These are phyloP conservation scores for Fomitopsis serialis DNA, from an alignment of 768 basidiomycete genomes.

Conservation along the genomic window DNA sequence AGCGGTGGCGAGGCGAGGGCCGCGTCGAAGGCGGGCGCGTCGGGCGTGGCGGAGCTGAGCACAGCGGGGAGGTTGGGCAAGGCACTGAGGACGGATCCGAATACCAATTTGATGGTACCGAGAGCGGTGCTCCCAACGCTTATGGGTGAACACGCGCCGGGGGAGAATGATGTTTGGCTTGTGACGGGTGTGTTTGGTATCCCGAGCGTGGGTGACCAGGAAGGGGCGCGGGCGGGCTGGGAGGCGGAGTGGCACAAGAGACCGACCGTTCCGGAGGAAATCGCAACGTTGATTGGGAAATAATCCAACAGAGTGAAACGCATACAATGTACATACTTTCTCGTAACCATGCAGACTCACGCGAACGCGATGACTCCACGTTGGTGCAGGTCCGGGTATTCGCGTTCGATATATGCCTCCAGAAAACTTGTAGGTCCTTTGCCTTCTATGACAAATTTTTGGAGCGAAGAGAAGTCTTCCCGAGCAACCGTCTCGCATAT, in stretches of 20 bases:
- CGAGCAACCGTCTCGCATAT: neutral
- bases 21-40: slow-evolving; percentile 54
- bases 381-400: neutral
- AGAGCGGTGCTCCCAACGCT: slow-evolving; percentile 67
- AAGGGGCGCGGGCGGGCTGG: slow-evolving; percentile 40
- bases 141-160: slow-evolving; percentile 38
- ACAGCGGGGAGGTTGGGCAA: slow-evolving; percentile 27
- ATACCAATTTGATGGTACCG: slow-evolving; percentile 64
- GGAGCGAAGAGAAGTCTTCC: neutral
- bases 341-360: neutral
- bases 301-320: too few species aligned
- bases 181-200: slow-evolving; percentile 63
- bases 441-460: neutral
- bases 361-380: neutral
- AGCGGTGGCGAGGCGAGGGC: slow-evolving; percentile 44
- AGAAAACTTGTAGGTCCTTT: neutral
- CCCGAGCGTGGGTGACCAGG: slow-evolving; percentile 34
- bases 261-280: slow-evolving; percentile 36
- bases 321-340: too few species aligned
- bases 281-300: slow-evolving; percentile 15
- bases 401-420: neutral
- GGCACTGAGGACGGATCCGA: slow-evolving; percentile 64
- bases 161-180: slow-evolving; percentile 46
- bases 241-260: slow-evolving; percentile 42
- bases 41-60: slow-evolving; percentile 52